Base-by-base conservation (phyloP, 768 basidiomycete species). In the Hirschioporus abietinus region DNA sequence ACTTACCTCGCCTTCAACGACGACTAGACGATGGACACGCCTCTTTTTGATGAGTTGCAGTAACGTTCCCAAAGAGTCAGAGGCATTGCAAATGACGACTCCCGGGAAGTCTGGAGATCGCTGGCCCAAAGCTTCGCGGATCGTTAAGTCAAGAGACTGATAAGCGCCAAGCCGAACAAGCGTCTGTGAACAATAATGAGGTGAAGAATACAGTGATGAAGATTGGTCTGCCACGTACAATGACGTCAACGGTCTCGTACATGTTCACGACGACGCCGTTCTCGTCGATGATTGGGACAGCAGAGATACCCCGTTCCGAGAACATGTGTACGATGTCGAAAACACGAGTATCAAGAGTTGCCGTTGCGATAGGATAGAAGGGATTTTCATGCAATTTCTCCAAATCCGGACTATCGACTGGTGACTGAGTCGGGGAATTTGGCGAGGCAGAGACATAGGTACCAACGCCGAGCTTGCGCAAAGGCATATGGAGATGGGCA, bases 271-370 rank as follows among this genome's bases (percentile, higher is more conserved):
- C 97, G 64, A 95, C 85, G 9, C 96, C 96, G 8, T 94, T 85
- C 66, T 91, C 87, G 72, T 99, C 93, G 34, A 99, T 84, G 74
- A 99, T 98, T 8, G 97, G 97, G 6, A 99, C 96, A 6, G 96
- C 96, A 9, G 93, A 95, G 71, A 99, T 97, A 27, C 95, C 90
- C 58, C 91, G 86, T 76, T 95, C 92, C 0, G 94, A 96, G 76
- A 99, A 99, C 91, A 96, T 95, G 74, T 99, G 97, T 1, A 99
- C 97, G 67, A 99, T 95, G 73, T 99, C 95, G 72, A 97, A 98
- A 1, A 99, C 97, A 30, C 92, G 91, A 0, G 96, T 97, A 66
- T 88, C 81, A 72, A 96, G 81, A 35, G 88, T 95, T 12, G 96
- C 96, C 0, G 95, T 97, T 6, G 93, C 91, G 66, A 99, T 88